Base-by-base conservation (phyloP, 306 rosid genomes). In the Pterocarpus santalinus region DNA sequence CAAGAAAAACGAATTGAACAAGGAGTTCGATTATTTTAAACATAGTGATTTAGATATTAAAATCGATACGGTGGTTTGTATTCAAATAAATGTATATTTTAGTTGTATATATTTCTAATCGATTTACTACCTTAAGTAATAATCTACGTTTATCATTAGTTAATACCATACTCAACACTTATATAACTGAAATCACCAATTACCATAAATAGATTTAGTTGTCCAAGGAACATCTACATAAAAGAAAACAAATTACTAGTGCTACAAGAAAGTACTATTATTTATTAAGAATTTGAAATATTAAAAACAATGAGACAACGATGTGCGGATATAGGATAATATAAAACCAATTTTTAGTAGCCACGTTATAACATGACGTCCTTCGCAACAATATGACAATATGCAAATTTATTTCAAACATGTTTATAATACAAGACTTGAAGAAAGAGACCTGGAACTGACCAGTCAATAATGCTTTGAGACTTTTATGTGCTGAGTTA, bases 391-490 rank as follows among this genome's bases (percentile, higher is more conserved):
- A 17, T 5, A 35, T 17, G 28, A 22, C 28, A 64, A 36, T 51
- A 46, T 28, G 35, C 39, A 22, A 11, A 13, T 35, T 52, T 22
- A 38, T 14, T 17, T 28, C 30, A 15, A 43, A 46, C 12, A 62
- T 34, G 58, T 33, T 13, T 75, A 15, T 6, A 32, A 47, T 46
- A 4, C n/a, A 63, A 47, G 79, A 58, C 8, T 56, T 1, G 7
- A 63, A 44, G 2, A 63, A 64, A 36, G 67, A 30, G 53, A 71
- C 22, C n/a, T 34, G 74, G 36, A 47, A 38, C 36, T 69, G 10
- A 85, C 88, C 69, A 34, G 88, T 81, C 7, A 81, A 58, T 8
- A 77, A 38, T 0, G 63, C 5, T 63, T 72, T 33, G 4, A 85
- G 46, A 15, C 22, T 81, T 57, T 1, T 7, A 38, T 14, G 43